Conservation (phyloP, 306 rosid genomes). For the Morella rubra region DNA sequence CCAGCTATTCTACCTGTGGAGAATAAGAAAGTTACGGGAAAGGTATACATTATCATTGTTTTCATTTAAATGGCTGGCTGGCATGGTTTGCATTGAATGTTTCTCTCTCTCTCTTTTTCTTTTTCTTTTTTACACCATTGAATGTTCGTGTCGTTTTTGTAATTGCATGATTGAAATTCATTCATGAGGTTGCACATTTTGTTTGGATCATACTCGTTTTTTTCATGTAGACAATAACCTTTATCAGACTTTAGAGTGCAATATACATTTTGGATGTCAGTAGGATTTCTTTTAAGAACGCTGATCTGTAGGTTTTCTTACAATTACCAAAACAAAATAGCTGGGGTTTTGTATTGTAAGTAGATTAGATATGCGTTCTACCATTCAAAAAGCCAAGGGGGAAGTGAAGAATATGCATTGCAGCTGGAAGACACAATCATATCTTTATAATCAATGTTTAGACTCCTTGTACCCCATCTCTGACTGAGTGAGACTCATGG, state of each 20-base stretch:
- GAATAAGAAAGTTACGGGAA: slow-evolving; percentile 54
- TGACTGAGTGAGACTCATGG: neutral
- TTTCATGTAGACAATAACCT: neutral
- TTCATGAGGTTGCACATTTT: neutral
- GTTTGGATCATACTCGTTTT: neutral
- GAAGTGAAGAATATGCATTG: neutral
- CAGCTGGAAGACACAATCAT: neutral
- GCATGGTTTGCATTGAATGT: neutral
- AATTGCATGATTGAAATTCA: neutral
- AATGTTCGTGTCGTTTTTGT: neutral
- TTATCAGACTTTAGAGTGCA: neutral
- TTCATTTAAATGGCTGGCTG: neutral
- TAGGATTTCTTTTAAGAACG: neutral
- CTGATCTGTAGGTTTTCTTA: neutral
- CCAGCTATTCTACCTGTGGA: slow-evolving; percentile 83
- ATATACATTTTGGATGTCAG: neutral
- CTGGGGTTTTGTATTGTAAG: too few relatives aligned
- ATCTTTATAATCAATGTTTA: neutral
- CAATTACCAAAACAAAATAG: neutral
- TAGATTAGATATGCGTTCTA: neutral
- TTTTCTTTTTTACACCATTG: too few relatives aligned
- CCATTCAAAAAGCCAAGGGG: neutral
- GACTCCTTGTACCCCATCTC: neutral
- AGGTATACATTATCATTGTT: slow-evolving; percentile 32
- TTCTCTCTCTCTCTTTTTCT: too few relatives aligned